Percentiles rank a stretch among this genome's conserved stretches.
Conservation (phyloP, 495 filamentous ascomycete species). For the Pseudoneurospora amorphoporcata region DNA sequence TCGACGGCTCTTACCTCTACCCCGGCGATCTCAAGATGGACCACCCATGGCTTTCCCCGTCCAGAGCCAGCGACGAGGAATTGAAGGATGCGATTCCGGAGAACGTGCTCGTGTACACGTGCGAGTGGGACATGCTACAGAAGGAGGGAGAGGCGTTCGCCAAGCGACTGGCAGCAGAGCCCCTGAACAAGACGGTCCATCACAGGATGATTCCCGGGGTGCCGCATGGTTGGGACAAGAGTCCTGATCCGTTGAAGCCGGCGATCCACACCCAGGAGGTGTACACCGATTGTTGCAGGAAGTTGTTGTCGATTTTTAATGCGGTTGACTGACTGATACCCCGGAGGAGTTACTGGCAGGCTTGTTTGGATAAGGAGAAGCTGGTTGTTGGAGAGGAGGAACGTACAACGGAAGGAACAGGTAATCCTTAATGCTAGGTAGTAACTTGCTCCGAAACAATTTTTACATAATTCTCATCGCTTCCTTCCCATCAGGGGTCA, state of each 20-base stretch:
- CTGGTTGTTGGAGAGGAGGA: background rate
- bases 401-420: background rate
- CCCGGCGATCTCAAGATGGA: constrained; percentile 29
- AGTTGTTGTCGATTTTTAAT: constrained; percentile 23
- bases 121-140: constrained; percentile 87
- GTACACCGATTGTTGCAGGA: constrained; percentile 29
- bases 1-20: constrained; percentile 72
- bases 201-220: constrained; percentile 64
- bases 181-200: constrained; percentile 54
- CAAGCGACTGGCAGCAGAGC: constrained; percentile 42
- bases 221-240: constrained; percentile 81
- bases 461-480: background rate
- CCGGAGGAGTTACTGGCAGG: background rate
- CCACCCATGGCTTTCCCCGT: constrained; percentile 30
- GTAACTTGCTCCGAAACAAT: too few species aligned
- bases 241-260: constrained; percentile 62
- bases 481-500: too few species aligned
- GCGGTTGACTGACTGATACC: background rate
- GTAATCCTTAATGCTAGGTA: background rate
- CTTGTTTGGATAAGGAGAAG: background rate
- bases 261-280: constrained; percentile 28
- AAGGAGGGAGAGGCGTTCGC: constrained; percentile 64
- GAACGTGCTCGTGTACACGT: constrained; percentile 56
- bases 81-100: constrained; percentile 35
- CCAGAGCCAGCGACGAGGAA: constrained; percentile 27